A percentile compares a stretch with the other conserved stretches of the same genome.
Conservation (phyloP, 306 rosid genomes). For the Prosopis cineraria region DNA sequence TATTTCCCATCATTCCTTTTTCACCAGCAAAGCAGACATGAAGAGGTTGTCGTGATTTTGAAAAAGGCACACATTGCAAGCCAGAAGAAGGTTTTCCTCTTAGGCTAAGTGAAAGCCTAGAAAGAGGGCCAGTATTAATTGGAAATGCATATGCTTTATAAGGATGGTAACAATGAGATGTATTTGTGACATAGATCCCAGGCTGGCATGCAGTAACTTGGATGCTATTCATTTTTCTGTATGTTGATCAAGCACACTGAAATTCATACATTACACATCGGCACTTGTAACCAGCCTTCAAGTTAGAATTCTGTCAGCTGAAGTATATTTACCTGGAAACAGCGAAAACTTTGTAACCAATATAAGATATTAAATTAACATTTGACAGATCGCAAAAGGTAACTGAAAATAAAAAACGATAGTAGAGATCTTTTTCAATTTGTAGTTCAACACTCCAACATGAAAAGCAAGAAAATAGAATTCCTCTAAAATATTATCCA, state of each 20-base stretch:
- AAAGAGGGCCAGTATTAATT: constrained; percentile 19
- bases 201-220: constrained; percentile 40
- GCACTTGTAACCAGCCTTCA: constrained; percentile 32
- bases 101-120: constrained; percentile 19
- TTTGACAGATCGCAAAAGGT: neutral
- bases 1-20: constrained; percentile 52
- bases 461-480: neutral
- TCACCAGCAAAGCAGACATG: constrained; percentile 60
- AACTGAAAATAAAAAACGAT: neutral
- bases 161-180: constrained; percentile 17
- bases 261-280: constrained; percentile 34
- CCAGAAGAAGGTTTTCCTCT: constrained; percentile 24
- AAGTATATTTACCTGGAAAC: constrained; percentile 10
- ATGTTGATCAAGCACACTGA: constrained; percentile 13
- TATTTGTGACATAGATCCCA: constrained; percentile 19
- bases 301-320: neutral
- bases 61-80: constrained; percentile 36
- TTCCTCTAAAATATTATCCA: neutral
- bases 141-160: constrained; percentile 30
- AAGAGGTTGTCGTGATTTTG: constrained; percentile 37
- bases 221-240: constrained; percentile 44
- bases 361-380: neutral
- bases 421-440: neutral
- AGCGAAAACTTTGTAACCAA: neutral
- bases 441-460: neutral